Percentiles rank a stretch among this genome's conserved stretches.
phyloP scores from a whole-genome alignment of 345 rosid genomes.

The Camelina neglecta region DNA sequence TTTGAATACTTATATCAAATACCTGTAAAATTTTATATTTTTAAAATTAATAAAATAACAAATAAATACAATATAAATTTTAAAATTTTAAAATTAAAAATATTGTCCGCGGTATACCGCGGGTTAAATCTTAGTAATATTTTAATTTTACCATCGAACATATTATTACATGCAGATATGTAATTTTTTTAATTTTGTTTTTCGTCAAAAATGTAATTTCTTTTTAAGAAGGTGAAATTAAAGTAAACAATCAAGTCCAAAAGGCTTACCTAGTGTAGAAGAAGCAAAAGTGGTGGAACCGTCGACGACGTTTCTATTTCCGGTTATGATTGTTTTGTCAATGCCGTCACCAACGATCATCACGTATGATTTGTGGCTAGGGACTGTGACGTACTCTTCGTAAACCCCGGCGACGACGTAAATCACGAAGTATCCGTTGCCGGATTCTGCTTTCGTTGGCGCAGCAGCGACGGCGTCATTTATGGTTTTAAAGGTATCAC shows the following conservation, averaged over 20 bases:
- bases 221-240: no score
- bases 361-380: constrained; percentile 47
- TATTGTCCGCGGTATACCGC: no score
- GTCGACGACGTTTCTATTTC: constrained; percentile 52
- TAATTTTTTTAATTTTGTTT: no score
- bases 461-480: constrained; percentile 59
- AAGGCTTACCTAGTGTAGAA: constrained; percentile 58
- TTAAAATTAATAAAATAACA: no score
- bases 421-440: constrained; percentile 50
- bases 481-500: constrained; percentile 49
- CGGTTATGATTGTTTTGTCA: constrained; percentile 56
- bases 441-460: constrained; percentile 40
- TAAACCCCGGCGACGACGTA: constrained; percentile 54
- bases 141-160: no score
- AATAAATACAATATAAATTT: no score
- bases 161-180: no score
- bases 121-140: no score
- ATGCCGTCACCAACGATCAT: constrained; percentile 66
- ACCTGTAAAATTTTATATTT: no score
- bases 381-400: constrained; percentile 56
- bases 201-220: no score
- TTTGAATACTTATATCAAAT: no score
- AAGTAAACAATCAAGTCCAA: not conserved
- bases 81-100: no score
- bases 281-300: constrained; percentile 63